Base-by-base conservation (phyloP, 2,329 filamentous ascomycete species). In the Arthrobotrys musiformis region DNA sequence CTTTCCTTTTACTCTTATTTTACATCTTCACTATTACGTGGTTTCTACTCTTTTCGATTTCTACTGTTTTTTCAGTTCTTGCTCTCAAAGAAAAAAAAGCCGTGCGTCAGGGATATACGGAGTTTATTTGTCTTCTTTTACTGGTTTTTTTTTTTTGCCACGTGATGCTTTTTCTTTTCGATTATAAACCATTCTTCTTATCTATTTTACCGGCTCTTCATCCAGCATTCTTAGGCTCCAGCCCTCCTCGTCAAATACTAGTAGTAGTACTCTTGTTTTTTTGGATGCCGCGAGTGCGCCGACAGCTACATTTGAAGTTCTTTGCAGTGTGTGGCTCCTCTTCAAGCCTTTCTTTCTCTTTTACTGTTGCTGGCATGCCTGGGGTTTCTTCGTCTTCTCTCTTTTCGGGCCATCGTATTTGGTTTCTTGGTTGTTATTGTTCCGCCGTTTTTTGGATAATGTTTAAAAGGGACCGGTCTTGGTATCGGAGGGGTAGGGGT, bases 31-130 rank as follows among this genome's bases (percentile, higher is more conserved):
- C 26, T 7, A 24, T 40, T 11, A 67, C 15, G 62, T 28, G 44
- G 44, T 5, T 67, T 40, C 26, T 42, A 35, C 48, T 8, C 8
- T 24, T 42, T 19, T 56, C 62, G 44, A 56, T 52, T 56, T 56
- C 24, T 68, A 30, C 37, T 24, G 48, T 56, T 56, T 48, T 50
- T 56, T 56, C 33, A 35, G 17, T 63, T 70, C 35, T 30, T 48
- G 33, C n/a, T 19, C 42, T 61, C 35, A 48, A 63, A 72, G 68
- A 75, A 42, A 75, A 72, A 74, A 75, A 42, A 75, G 70, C 70
- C 63, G 70, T 75, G 54, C 42, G 56, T 50, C 63, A 62, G 70
- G 70, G 63, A 75, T 75, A 75, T 66, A 75, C 54, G 70, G 70
- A 75, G 70, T 75, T 75, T 42, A 68, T 58, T 24, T 56, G 9